Evolutionary conservation across 352 stramenopile genomes (phyloP).

Genomic region (Phytopythium helicoides): DNA sequence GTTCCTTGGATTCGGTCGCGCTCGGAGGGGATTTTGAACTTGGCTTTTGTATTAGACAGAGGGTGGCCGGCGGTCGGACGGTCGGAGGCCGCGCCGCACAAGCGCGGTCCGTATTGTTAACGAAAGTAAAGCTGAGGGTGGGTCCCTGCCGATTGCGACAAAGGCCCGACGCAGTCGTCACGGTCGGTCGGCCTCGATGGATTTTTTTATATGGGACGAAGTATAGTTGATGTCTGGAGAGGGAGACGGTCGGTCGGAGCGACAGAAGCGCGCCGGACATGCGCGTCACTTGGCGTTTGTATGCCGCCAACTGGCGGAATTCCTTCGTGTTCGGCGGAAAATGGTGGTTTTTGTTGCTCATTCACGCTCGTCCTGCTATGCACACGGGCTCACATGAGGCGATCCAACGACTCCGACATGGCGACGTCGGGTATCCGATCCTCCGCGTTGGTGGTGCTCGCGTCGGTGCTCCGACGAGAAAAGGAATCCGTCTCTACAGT

Average conservation of each 20-base stretch:
- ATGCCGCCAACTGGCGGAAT: too few relatives aligned
- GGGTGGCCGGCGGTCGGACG: constrained; percentile 17
- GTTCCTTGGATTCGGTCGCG: constrained; percentile 3
- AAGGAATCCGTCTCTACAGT: too few relatives aligned
- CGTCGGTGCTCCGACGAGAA: too few relatives aligned
- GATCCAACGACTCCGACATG: too few relatives aligned
- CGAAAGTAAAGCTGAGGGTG: not conserved
- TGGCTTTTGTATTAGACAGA: constrained; percentile 8
- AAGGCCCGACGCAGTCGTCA: too few relatives aligned
- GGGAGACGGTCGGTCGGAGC: constrained; percentile 7
- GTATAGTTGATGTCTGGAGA: not conserved
- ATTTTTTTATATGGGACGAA: not conserved
- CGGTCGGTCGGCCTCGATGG: constrained; percentile 5
- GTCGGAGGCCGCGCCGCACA: not conserved
- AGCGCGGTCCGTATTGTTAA: not conserved
- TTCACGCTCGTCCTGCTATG: too few relatives aligned
- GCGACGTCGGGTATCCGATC: too few relatives aligned
- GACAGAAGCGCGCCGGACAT: too few relatives aligned
- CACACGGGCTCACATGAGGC: too few relatives aligned
- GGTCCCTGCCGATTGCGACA: constrained; percentile 17
- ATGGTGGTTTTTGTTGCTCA: too few relatives aligned
- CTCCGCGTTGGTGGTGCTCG: too few relatives aligned
- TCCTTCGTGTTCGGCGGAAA: constrained; percentile 11
- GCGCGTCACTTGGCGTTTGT: too few relatives aligned
- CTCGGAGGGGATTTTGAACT: not conserved